These are phyloP conservation scores for Fusarium sp. DNA, from an alignment of 2,329 filamentous ascomycete species.

Conservation along the genomic window DNA sequence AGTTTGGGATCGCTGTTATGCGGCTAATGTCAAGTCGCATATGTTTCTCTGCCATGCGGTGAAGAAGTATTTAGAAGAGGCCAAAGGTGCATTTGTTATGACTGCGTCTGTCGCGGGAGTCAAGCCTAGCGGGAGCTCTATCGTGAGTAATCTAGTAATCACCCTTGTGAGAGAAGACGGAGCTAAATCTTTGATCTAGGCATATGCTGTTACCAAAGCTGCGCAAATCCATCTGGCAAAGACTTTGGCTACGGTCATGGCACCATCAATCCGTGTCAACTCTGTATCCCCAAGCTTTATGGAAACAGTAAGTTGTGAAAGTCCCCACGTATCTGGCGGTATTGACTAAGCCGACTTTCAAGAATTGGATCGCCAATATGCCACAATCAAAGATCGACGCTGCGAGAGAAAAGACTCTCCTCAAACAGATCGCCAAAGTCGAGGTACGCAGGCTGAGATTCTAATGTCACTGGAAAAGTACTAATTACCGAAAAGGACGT, in stretches of 20 bases:
- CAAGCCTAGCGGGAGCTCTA: conserved; percentile 6
- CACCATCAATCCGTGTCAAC: conserved; percentile 2
- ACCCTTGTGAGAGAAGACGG: not conserved
- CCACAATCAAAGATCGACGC: conserved; percentile 1
- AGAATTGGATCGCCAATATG: conserved; percentile 4
- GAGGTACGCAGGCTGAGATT: not conserved
- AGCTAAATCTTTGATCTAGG: not conserved
- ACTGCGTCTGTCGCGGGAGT: conserved; percentile 6
- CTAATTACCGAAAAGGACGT: not conserved
- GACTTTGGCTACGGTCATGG: conserved; percentile 9
- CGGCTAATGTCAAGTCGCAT: conserved; percentile 11
- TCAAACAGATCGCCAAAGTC: not conserved
- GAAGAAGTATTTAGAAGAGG: not conserved
- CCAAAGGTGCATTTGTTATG: conserved; percentile 1
- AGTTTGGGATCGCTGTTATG: conserved; percentile 11
- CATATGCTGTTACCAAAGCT: conserved; percentile 6
- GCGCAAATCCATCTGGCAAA: conserved; percentile 5
- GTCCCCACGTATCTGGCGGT: rapidly evolving
- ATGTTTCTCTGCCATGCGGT: conserved; percentile 4
- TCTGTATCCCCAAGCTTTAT: conserved; percentile 12
- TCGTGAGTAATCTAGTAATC: not conserved
- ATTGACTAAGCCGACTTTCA: rapidly evolving
- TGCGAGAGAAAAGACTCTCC: not conserved
- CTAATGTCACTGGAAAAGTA: rapidly evolving
- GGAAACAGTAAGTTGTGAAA: not conserved